Evolutionary conservation across 2,329 filamentous ascomycete species (phyloP).

Genomic region (Botrytis tulipae): DNA sequence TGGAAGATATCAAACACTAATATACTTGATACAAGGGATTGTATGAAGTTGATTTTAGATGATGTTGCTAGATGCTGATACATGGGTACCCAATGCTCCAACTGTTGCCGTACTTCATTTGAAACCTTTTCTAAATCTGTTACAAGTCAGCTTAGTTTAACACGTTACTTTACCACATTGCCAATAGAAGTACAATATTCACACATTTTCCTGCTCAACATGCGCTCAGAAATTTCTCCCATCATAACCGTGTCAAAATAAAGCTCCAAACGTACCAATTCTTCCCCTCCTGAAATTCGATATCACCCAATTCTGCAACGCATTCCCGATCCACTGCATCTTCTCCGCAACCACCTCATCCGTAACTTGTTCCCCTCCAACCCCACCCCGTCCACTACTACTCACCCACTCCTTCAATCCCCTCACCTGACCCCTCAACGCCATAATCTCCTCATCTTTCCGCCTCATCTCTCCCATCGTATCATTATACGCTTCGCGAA

Average conservation of each 20-base stretch:
- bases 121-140: conserved; percentile 47
- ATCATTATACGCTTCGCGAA: conserved; percentile 50
- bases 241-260: neutral
- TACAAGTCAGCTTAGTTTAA: neutral
- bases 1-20: conserved; percentile 62
- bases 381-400: conserved; percentile 54
- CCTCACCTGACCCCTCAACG: conserved; percentile 57
- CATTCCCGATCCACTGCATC: conserved; percentile 61
- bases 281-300: conserved; percentile 64
- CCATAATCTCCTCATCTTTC: conserved; percentile 56
- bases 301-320: conserved; percentile 73
- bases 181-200: neutral
- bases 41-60: conserved; percentile 60
- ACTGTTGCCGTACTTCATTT: conserved; percentile 44
- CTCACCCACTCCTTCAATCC: conserved; percentile 73
- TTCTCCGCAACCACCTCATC: conserved; percentile 66
- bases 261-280: conserved; percentile 41
- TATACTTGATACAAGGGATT: conserved; percentile 59
- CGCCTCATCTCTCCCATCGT: conserved; percentile 47
- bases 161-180: neutral
- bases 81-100: conserved; percentile 54
- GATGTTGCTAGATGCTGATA: conserved; percentile 54
- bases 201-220: neutral
- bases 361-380: conserved; percentile 53
- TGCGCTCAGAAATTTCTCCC: neutral